Percentiles rank a stretch among this genome's conserved stretches.
Conservation (phyloP, 495 filamentous ascomycete species). For the Aspergillus kassunensis region DNA sequence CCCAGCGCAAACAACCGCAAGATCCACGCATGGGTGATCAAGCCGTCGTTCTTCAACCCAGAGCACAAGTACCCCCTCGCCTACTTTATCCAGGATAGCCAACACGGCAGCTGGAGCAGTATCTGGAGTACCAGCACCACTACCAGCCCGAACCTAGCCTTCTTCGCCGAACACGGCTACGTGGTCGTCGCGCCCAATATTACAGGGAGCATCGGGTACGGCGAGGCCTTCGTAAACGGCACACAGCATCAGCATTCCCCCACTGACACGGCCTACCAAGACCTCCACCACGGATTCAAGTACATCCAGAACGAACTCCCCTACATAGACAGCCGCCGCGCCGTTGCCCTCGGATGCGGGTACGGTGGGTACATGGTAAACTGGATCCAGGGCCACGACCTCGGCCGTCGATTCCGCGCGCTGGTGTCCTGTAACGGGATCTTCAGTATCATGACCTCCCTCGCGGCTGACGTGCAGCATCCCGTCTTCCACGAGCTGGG, state of each 20-base stretch:
- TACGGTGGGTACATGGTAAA: too few species aligned
- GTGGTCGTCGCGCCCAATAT: not conserved
- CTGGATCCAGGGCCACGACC: too few species aligned
- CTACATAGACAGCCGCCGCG: not conserved
- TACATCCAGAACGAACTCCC: not conserved
- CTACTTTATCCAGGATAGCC: not conserved
- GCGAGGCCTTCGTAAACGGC: slow-evolving; percentile 4
- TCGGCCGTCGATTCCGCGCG: too few species aligned
- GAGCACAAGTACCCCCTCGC: not conserved
- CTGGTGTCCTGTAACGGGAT: too few species aligned
- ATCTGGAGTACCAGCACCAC: not conserved
- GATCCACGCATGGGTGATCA: slow-evolving; percentile 1
- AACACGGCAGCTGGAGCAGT: not conserved
- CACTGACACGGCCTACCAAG: not conserved
- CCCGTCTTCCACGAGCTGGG: too few species aligned
- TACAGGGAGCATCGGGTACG: slow-evolving; percentile 1
- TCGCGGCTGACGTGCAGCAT: too few species aligned
- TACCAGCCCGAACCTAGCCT: not conserved
- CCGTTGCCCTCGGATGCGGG: too few species aligned
- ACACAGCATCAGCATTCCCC: not conserved
- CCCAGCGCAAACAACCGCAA: not conserved
- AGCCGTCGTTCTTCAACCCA: slow-evolving; percentile 1
- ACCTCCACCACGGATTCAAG: not conserved
- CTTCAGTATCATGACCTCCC: too few species aligned
- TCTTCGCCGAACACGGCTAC: not conserved